Conservation (phyloP, 1,284 basidiomycete genomes). For the Trichosporon asahii region DNA sequence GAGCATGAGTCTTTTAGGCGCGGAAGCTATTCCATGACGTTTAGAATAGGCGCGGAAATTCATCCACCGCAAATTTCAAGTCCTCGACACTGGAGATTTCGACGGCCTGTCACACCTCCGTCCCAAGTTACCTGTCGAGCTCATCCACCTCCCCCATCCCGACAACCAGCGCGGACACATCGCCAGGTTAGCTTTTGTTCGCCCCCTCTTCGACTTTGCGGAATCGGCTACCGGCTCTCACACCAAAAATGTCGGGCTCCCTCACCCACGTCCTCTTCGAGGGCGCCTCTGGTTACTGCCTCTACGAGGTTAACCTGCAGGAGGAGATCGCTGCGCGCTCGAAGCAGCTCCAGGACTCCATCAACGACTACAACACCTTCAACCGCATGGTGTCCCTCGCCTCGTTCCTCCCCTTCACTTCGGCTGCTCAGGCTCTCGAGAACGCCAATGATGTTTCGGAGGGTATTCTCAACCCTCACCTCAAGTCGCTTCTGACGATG, state of each 20-base stretch:
- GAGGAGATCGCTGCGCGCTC: slow-evolving; percentile 87
- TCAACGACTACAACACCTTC: slow-evolving; percentile 85
- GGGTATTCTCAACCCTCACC: slow-evolving; percentile 85
- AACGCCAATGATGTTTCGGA: slow-evolving; percentile 96
- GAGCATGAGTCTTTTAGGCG: background rate
- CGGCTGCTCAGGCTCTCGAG: slow-evolving; percentile 90
- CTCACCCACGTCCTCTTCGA: slow-evolving; percentile 88
- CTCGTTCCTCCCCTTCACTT: slow-evolving; percentile 94
- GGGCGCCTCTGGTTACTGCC: slow-evolving; percentile 88
- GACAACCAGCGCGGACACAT: slow-evolving; percentile 3
- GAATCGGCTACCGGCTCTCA: background rate
- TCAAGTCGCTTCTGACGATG: slow-evolving; percentile 82
- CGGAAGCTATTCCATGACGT: background rate
- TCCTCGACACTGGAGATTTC: slow-evolving; percentile 7
- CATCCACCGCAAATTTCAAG: slow-evolving; percentile 9
- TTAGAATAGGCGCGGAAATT: background rate
- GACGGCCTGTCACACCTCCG: slow-evolving; percentile 9
- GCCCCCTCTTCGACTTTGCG: slow-evolving; percentile 3
- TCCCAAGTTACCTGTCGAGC: slow-evolving; percentile 4
- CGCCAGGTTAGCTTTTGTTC: slow-evolving; percentile 6
- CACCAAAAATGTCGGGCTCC: slow-evolving; percentile 50
- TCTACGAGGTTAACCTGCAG: slow-evolving; percentile 83
- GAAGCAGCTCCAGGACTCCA: slow-evolving; percentile 76
- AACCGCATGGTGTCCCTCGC: slow-evolving; percentile 87
- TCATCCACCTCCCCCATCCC: background rate